Base-by-base conservation (phyloP, 2,329 filamentous ascomycete species). In the Fusarium sp. region DNA sequence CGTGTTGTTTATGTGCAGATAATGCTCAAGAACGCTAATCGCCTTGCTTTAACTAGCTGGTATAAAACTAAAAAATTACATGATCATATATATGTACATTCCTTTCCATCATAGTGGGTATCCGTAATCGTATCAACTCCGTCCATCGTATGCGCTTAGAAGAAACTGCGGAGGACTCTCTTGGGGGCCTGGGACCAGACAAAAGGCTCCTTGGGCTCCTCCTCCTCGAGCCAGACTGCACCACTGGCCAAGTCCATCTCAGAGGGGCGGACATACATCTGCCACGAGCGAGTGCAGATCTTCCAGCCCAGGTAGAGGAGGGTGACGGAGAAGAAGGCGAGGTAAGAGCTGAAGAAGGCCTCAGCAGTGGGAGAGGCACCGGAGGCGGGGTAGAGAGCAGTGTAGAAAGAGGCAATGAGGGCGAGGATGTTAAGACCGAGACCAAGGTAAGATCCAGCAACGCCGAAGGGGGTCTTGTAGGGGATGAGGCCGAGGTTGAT, bases 161-260 rank as follows among this genome's bases (percentile, higher is more conserved):
- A 44, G 56, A 74, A 47, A 39, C 64, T 55, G 26, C 56, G 63
- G 49, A 75, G 16, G n/a, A 73, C 20, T 58, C 46, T 73, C 68
- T 43, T 71, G 20, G 73, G 73, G 31, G 70, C 38, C 28, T 52
- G 48, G 0, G 92, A 91, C 93, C 92, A 94, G 11, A 79, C 78
- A 33, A 85, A 87, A 75, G 85, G 84, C 82, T 97, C 93, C 52
- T 91, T 91, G 38, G 85, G 81, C 83, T 98, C 95, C 79, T 97
- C 91, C 54, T 91, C 90, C 44, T 97, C 84, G 38, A 98, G 80
- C 63, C 92, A 87, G 12, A 90, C 88, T 39, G 97, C 81, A 77
- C 95, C 95, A 1, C 93, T 97, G 60, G 91, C 87, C 66, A 98
- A 81, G 80, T 98, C 94, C 90, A 98, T 97, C 71, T 97, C 91